Base-by-base conservation (phyloP, 306 rosid species). In the Mimosa bimucronata region DNA sequence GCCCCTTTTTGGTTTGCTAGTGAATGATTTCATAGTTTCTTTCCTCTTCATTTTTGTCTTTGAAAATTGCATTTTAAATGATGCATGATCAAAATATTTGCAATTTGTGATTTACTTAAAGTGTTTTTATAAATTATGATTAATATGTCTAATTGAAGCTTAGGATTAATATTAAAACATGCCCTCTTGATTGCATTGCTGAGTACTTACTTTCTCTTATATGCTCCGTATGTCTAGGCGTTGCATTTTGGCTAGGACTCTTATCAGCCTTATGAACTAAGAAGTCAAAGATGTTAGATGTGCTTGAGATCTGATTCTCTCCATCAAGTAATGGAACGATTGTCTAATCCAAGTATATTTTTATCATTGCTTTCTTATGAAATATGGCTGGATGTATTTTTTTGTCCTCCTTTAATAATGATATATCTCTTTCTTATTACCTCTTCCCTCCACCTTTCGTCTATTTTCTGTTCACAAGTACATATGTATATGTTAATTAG, bases 221-320 rank as follows among this genome's bases (percentile, higher is more conserved):
- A 19, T 60, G 58, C 60, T 67, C 30, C 75, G 31, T 67, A 21
- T 85, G 45, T 85, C 41, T 80, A 94, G 98, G 98, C 97, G 37
- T 86, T 94, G 88, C 97, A 90, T 85, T 84, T 94, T 84, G 97
- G 97, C 74, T 97, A 92, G 81, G 98, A 94, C 19, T 50, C 89
- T 0, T 88, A 55, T 46, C 80, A 88, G 83, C 86, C 91, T 79
- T 88, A 70, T 76, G 97, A 92, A 85, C 88, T 79, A 45, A 90
- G 94, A 85, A 89, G 92, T 87, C 97, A 90, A 80, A 88, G 97
- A 84, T 94, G 97, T 86, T 97, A 92, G 81, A 94, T 94, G 98
- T 92, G 97, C 84, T 89, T 94, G 85, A 91, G 97, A 42, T 87
- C 92, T 45, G 98, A 94, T 87, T 86, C 94, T 1, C 85, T 94